Percentiles rank a stretch among this genome's conserved stretches.
Evolutionary conservation across 805 yeast species (phyloP).

Genomic region (Yarrowia sp.): DNA sequence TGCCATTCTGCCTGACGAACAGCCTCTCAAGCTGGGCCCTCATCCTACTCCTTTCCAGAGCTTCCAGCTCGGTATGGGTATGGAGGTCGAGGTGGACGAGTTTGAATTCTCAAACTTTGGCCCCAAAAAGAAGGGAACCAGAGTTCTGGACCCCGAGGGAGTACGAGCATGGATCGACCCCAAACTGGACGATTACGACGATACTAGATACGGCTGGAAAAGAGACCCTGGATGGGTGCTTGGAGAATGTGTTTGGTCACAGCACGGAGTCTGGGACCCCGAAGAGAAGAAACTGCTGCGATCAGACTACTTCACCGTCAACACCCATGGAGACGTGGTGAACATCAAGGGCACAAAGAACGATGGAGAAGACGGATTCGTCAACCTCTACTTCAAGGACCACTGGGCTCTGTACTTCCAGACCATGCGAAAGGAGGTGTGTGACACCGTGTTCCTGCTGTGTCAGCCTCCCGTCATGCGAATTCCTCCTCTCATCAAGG

Average conservation of each 20-base stretch:
- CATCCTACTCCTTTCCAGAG: constrained; percentile 79
- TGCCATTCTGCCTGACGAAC: constrained; percentile 48
- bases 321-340: constrained; percentile 6
- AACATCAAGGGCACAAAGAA: constrained; percentile 3
- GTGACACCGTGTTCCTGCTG: constrained; percentile 50
- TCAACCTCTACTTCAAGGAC: constrained; percentile 59
- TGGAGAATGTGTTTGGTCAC: constrained; percentile 76
- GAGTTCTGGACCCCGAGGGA: constrained; percentile 63
- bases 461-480: constrained; percentile 81
- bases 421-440: constrained; percentile 49
- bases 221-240: constrained; percentile 61
- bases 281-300: constrained; percentile 42
- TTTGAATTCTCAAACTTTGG: constrained; percentile 75
- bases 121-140: constrained; percentile 60
- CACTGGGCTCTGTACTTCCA: constrained; percentile 50
- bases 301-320: constrained; percentile 49
- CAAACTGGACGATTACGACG: constrained; percentile 46
- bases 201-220: constrained; percentile 63
- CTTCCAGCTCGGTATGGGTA: constrained; percentile 75
- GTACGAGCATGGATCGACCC: constrained; percentile 59
- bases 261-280: constrained; percentile 59
- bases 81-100: constrained; percentile 60
- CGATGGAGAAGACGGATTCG: constrained; percentile 47
- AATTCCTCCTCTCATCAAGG: constrained; percentile 64
- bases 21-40: constrained; percentile 70